phyloP scores from a whole-genome alignment of 2,329 filamentous ascomycete species.

The Domatiomyces catenatus region DNA sequence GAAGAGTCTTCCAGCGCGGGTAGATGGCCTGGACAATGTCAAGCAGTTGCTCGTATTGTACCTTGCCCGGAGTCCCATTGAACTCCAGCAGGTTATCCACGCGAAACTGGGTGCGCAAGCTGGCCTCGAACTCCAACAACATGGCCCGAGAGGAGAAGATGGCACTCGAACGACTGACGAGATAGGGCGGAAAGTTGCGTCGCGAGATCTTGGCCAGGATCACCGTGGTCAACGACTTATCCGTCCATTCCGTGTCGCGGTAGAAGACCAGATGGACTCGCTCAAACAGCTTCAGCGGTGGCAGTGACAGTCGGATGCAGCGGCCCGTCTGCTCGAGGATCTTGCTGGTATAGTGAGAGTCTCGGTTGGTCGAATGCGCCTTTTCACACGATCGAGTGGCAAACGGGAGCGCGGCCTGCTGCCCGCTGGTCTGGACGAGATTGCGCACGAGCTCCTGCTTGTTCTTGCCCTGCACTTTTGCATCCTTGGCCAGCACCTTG shows the following conservation, averaged over 20 bases:
- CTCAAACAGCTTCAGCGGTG: constrained; percentile 69
- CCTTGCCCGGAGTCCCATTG: constrained; percentile 51
- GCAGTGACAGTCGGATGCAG: constrained; percentile 63
- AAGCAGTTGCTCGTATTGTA: constrained; percentile 52
- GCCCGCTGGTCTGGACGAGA: constrained; percentile 57
- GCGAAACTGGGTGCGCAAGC: constrained; percentile 63
- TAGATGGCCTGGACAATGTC: constrained; percentile 60
- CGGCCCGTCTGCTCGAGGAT: constrained; percentile 64
- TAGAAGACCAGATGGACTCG: constrained; percentile 93
- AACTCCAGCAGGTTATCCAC: constrained; percentile 74
- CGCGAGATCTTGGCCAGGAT: constrained; percentile 82
- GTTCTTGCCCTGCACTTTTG: constrained; percentile 72
- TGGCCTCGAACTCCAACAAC: constrained; percentile 77
- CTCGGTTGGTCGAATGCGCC: constrained; percentile 48
- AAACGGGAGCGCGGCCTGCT: constrained; percentile 61
- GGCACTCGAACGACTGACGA: constrained; percentile 76
- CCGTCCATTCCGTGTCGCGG: constrained; percentile 88
- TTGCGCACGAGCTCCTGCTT: constrained; percentile 65
- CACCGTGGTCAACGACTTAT: constrained; percentile 88
- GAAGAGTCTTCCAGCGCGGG: constrained; percentile 60
- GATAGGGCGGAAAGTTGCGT: constrained; percentile 74
- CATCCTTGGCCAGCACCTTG: constrained; percentile 68
- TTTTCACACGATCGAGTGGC: constrained; percentile 50
- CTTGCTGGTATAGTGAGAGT: constrained; percentile 59
- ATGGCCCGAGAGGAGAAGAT: constrained; percentile 66